Evolutionary conservation across 73 alveolate species (phyloP).

Genomic region (Paramecium tetraurelia): DNA sequence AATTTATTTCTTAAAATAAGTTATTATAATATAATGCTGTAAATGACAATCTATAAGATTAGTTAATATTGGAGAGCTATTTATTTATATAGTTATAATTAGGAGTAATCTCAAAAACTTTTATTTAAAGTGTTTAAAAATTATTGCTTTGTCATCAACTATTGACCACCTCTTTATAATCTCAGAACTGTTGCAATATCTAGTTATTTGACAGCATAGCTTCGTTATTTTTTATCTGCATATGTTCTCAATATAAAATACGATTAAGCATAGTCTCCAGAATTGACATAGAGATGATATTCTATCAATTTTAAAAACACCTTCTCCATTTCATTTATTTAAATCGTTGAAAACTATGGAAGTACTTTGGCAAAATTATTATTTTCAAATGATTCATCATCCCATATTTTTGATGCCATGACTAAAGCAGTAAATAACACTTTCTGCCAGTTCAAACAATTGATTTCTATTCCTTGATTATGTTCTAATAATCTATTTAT

Average conservation of each 20-base stretch:
- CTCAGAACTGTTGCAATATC: constrained; percentile 67
- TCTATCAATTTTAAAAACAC: constrained; percentile 91
- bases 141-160: background rate
- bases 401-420: constrained; percentile 97
- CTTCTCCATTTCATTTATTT: constrained; percentile 95
- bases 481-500: constrained; percentile 91
- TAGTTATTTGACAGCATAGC: constrained; percentile 76
- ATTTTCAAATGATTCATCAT: constrained; percentile 99
- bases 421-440: constrained; percentile 88
- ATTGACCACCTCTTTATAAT: constrained; percentile 62
- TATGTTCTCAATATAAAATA: constrained; percentile 92
- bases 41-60: background rate
- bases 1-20: background rate
- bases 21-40: background rate
- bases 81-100: background rate
- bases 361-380: constrained; percentile 97
- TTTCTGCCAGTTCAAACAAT: constrained; percentile 97
- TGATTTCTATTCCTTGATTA: constrained; percentile 90
- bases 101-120: background rate
- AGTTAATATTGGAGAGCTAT: background rate
- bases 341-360: constrained; percentile 90
- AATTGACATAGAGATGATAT: constrained; percentile 89
- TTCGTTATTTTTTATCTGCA: constrained; percentile 80
- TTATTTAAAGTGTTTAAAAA: background rate
- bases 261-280: constrained; percentile 95